A percentile compares a stretch with the other conserved stretches of the same genome.
phyloP scores from a whole-genome alignment of 805 yeast species.

The Kluyveromyces siamensis region DNA sequence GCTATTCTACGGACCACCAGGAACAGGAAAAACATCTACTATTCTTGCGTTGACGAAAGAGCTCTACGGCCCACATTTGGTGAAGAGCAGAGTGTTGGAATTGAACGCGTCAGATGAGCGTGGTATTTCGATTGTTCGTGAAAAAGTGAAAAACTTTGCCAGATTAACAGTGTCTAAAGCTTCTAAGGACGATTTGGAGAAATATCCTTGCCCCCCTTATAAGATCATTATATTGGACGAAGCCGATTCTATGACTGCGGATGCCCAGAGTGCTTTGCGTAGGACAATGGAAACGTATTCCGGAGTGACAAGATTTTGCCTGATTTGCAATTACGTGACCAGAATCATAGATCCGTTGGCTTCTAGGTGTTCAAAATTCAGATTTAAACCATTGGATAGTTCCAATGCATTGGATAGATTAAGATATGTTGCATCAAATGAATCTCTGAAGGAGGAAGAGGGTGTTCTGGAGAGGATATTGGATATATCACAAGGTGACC shows the following conservation, averaged over 20 bases:
- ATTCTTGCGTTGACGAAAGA: slow-evolving; percentile 75
- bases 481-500: slow-evolving; percentile 76
- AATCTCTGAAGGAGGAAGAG: slow-evolving; percentile 34
- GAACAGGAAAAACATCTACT: slow-evolving; percentile 88
- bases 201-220: slow-evolving; percentile 94
- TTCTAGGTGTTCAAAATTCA: slow-evolving; percentile 89
- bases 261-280: slow-evolving; percentile 91
- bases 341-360: slow-evolving; percentile 95
- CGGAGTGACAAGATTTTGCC: slow-evolving; percentile 81
- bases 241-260: slow-evolving; percentile 96
- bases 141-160: slow-evolving; percentile 80
- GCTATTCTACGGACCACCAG: slow-evolving; percentile 91
- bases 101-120: slow-evolving; percentile 87
- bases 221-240: slow-evolving; percentile 89
- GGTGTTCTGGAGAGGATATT: slow-evolving; percentile 56
- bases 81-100: slow-evolving; percentile 66
- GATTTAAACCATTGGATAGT: slow-evolving; percentile 73
- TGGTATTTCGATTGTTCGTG: slow-evolving; percentile 81
- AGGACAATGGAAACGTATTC: slow-evolving; percentile 92
- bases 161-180: slow-evolving; percentile 79
- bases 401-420: slow-evolving; percentile 63
- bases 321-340: slow-evolving; percentile 93
- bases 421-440: slow-evolving; percentile 46
- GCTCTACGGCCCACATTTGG: slow-evolving; percentile 63
- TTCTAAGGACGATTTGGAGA: slow-evolving; percentile 49